Percentiles rank a stretch among this genome's conserved stretches.
Conservation (phyloP, 2,329 filamentous ascomycete species). For the Magnaporthales sp. region DNA sequence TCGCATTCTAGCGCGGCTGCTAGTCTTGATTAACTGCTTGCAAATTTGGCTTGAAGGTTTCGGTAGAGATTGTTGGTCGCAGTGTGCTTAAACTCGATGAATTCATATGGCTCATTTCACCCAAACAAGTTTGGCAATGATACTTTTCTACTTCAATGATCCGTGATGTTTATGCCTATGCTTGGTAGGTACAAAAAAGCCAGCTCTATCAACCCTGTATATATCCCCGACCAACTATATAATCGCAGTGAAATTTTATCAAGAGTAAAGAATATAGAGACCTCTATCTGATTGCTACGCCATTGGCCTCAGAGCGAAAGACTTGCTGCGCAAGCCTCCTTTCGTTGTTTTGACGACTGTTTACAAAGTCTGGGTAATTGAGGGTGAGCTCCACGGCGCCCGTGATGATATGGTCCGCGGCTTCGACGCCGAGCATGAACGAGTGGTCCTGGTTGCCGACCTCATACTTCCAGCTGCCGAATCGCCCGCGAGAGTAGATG, state of each 20-base stretch:
- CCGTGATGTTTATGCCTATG: neutral
- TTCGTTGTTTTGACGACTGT: slow-evolving; percentile 62
- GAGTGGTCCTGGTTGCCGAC: slow-evolving; percentile 93
- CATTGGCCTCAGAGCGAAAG: neutral
- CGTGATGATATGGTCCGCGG: slow-evolving; percentile 81
- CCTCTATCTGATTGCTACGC: neutral
- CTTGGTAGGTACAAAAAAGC: neutral
- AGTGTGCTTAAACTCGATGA: no score
- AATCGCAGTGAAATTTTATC: neutral
- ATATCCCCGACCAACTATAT: neutral
- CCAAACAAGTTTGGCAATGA: neutral
- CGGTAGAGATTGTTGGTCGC: no score
- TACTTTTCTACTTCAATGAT: neutral
- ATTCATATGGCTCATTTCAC: no score
- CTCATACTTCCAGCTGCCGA: slow-evolving; percentile 97
- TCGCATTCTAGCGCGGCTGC: neutral
- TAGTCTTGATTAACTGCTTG: no score
- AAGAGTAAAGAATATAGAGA: neutral
- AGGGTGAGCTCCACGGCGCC: slow-evolving; percentile 86
- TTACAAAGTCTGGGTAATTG: slow-evolving; percentile 97
- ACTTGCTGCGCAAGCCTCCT: slow-evolving; percentile 43
- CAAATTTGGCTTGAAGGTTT: no score
- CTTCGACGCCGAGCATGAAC: slow-evolving; percentile 95
- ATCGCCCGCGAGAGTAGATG: slow-evolving; percentile 92
- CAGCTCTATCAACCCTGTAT: neutral